phyloP scores from a whole-genome alignment of 371 early-diverging fungal species.

The Mucor velutinosus region DNA sequence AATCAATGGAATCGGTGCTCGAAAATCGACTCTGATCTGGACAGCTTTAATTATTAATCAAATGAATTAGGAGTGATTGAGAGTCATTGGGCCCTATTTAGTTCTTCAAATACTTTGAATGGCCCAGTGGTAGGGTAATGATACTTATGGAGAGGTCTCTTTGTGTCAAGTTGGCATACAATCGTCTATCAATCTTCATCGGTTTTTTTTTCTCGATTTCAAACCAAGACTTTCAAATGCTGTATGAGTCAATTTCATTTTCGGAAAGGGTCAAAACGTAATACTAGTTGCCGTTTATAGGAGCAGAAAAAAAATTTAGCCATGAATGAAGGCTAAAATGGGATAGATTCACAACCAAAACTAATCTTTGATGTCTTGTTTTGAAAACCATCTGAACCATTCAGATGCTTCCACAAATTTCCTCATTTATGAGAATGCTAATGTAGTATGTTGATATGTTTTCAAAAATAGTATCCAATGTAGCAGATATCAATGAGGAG shows the following conservation, averaged over 20 bases:
- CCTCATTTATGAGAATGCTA: background rate
- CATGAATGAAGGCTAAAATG: background rate
- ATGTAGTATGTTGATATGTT: background rate
- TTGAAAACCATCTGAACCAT: background rate
- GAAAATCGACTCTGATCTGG: background rate
- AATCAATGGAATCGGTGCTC: background rate
- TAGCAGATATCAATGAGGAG: background rate
- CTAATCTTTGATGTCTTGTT: background rate
- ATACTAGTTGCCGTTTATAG: background rate
- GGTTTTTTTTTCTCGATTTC: background rate
- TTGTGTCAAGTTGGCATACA: background rate
- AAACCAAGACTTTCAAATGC: background rate
- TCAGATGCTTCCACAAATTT: background rate
- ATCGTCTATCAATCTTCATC: background rate
- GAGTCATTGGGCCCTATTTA: background rate
- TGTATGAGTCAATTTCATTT: background rate
- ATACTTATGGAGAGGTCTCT: background rate
- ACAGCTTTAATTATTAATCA: background rate
- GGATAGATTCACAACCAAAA: background rate
- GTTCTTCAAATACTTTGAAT: background rate
- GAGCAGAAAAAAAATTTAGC: background rate
- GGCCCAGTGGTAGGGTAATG: too few species aligned
- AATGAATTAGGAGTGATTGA: background rate
- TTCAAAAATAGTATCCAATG: background rate
- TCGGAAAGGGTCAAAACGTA: conserved; percentile 6